These are phyloP conservation scores for Dalbergia cochinchinensis DNA, from an alignment of 306 rosid species.

Conservation along the genomic window DNA sequence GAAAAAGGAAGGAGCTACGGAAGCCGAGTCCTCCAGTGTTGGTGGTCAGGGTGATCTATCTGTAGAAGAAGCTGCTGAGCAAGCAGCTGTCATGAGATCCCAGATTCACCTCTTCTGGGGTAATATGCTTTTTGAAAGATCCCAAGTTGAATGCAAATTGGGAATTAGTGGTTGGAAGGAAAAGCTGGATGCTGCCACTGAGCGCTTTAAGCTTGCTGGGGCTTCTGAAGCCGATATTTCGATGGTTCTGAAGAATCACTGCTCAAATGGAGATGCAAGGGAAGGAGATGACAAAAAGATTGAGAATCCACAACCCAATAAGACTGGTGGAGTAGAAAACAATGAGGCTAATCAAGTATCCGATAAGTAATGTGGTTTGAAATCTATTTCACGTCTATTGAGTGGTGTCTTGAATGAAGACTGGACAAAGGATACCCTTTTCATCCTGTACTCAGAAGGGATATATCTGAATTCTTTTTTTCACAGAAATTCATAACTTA, in stretches of 20 bases:
- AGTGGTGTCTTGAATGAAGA: constrained; percentile 44
- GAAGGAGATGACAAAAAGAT: constrained; percentile 67
- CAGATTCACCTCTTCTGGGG: constrained; percentile 99
- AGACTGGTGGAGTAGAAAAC: constrained; percentile 51
- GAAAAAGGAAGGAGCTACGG: constrained; percentile 66
- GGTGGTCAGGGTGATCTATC: constrained; percentile 70
- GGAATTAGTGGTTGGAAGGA: constrained; percentile 82
- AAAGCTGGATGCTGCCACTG: constrained; percentile 80
- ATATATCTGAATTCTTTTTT: constrained; percentile 47
- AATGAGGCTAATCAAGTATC: constrained; percentile 49
- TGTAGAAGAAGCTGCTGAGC: constrained; percentile 89
- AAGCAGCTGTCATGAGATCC: constrained; percentile 94
- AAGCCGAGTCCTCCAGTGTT: constrained; percentile 66
- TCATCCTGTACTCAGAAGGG: constrained; percentile 40
- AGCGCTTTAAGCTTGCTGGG: constrained; percentile 95
- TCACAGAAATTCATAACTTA: constrained; percentile 45
- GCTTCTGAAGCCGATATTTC: constrained; percentile 89
- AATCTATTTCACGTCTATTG: constrained; percentile 30
- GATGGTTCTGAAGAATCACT: constrained; percentile 86
- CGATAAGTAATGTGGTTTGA: constrained; percentile 41
- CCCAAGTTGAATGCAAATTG: constrained; percentile 92
- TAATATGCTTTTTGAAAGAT: constrained; percentile 93
- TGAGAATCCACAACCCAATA: constrained; percentile 36
- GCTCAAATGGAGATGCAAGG: constrained; percentile 72
- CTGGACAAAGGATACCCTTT: constrained; percentile 47